Percentiles rank a stretch among this genome's conserved stretches.
These are phyloP conservation scores for Fusarium sambucinum DNA, from an alignment of 2,329 filamentous ascomycete genomes.

Conservation along the genomic window DNA sequence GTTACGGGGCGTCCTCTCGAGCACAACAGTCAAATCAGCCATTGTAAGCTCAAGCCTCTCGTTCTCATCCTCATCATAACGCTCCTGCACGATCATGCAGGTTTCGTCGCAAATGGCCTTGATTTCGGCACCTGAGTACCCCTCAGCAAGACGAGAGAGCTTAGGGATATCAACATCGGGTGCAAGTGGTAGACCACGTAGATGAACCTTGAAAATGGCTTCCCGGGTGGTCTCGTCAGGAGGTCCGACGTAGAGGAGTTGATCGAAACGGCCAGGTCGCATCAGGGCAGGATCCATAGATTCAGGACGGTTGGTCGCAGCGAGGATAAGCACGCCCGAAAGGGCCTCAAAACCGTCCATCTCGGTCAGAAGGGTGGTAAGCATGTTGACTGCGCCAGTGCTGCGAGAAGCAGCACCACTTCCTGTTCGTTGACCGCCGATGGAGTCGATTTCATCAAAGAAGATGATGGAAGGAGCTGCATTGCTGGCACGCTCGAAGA, in stretches of 20 bases:
- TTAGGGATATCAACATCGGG: conserved; percentile 73
- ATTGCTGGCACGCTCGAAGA: conserved; percentile 87
- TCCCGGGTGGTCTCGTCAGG: conserved; percentile 78
- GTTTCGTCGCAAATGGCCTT: conserved; percentile 63
- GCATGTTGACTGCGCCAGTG: conserved; percentile 77
- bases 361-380: conserved; percentile 90
- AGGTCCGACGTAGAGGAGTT: conserved; percentile 85
- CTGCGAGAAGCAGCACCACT: conserved; percentile 53
- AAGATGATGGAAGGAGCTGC: conserved; percentile 94
- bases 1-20: conserved; percentile 64
- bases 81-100: conserved; percentile 58
- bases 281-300: conserved; percentile 87
- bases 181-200: conserved; percentile 68
- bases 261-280: conserved; percentile 86
- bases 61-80: conserved; percentile 49
- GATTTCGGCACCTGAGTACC: conserved; percentile 89
- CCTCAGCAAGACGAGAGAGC: conserved; percentile 75
- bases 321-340: conserved; percentile 86
- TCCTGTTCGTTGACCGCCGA: conserved; percentile 69
- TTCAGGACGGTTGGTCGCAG: conserved; percentile 91
- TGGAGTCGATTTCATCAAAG: conserved; percentile 95
- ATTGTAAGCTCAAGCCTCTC: conserved; percentile 55
- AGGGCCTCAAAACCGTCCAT: conserved; percentile 95
- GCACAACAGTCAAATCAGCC: conserved; percentile 59
- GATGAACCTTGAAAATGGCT: conserved; percentile 80